Base-by-base conservation (phyloP, 352 stramenopile genomes). In the Saprolegnia parasitica region DNA sequence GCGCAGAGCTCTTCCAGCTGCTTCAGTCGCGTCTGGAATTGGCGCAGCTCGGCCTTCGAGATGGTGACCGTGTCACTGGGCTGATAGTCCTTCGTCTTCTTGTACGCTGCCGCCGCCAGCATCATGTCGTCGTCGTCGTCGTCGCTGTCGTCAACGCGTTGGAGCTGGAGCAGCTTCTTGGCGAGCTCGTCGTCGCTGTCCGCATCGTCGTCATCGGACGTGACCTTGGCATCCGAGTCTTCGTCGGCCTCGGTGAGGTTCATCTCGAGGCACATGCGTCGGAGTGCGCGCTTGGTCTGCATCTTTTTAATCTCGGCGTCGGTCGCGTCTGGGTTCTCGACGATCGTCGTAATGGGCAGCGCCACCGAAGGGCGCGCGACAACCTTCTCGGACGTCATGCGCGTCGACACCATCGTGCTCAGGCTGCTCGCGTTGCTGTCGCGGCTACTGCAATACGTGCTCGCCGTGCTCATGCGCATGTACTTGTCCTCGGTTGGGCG, bases 21-120 rank as follows among this genome's bases (percentile, higher is more conserved):
- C 13, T 81, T 78, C 64, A 95, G 74, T 37, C 86, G 84, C 56
- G 88, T 90, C 76, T 93, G 86, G 75, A 95, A 92, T 72, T 88
- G 88, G 63, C 80, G 81, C 73, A 90, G 90, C 67, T 95, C 86
- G 58, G 92, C 83, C 15, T 75, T 76, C 23, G 81, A 81, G 23
- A 95, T 75, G 26, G 74, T 73, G 10, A 93, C 75, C 11, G 90
- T 74, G 46, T 75, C 68, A 29, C 56, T 68, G 24, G 42, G 42
- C 42, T 67, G 37, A 0, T 45, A 35, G 5, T 24, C 21, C 9
- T 13, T 37, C 5, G 24, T 61, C 20, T 67, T 67, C 54, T 46
- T 63, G 56, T 11, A 11, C 18, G 20, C 56, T 18, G 24, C 10
- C 35, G 32, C 11, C 20, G 56, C 3, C 4, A 45, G 29, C 11